These are phyloP conservation scores for Avena sativa DNA, from an alignment of 176 grass and related monocot species.

Conservation along the genomic window DNA sequence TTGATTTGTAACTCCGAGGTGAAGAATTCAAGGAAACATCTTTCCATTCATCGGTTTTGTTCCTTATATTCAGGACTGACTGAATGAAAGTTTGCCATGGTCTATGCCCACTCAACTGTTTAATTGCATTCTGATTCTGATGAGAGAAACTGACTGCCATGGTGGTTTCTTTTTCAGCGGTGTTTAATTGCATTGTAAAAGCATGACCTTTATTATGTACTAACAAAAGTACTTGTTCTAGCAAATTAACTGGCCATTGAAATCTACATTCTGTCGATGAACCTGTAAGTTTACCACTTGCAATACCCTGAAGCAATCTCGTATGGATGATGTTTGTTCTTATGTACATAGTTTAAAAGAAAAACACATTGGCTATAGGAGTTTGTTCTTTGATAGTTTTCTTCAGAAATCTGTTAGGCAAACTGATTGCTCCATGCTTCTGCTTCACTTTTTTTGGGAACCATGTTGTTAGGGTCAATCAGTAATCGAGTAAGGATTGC, in stretches of 20 bases:
- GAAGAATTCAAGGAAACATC: neutral
- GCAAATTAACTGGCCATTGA: neutral
- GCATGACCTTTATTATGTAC: constrained; percentile 26
- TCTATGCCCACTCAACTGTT: neutral
- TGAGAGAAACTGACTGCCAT: constrained; percentile 20
- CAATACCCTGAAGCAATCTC: neutral
- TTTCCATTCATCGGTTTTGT: neutral
- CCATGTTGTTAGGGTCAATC: neutral
- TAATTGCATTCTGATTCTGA: constrained; percentile 10
- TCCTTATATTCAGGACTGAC: constrained; percentile 21
- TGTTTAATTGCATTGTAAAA: constrained; percentile 28
- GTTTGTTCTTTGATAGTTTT: neutral
- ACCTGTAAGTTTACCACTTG: neutral
- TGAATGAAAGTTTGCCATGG: neutral
- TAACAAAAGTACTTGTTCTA: neutral
- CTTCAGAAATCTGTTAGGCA: constrained; percentile 12
- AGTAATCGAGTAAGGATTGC: neutral
- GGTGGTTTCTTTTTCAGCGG: constrained; percentile 18
- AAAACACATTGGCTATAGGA: neutral
- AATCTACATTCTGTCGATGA: neutral
- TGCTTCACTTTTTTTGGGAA: neutral
- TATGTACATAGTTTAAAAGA: neutral
- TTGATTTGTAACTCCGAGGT: neutral
- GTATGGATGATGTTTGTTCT: neutral
- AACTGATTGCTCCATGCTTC: constrained; percentile 9